These are phyloP conservation scores for Leucocoprinus sp. DNA, from an alignment of 768 basidiomycete genomes.

Conservation along the genomic window DNA sequence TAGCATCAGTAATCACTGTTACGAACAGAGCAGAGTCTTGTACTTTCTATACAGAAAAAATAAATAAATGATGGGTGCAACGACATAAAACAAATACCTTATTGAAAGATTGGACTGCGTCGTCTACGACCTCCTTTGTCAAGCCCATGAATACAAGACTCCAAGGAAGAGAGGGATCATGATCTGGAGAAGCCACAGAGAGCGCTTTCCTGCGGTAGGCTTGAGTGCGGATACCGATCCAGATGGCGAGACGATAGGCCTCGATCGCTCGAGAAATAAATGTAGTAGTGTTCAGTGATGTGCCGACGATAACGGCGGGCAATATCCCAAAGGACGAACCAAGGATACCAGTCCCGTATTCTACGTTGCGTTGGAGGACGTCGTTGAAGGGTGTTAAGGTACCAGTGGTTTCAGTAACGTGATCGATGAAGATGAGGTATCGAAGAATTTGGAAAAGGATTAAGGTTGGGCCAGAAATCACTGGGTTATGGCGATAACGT, in stretches of 20 bases:
- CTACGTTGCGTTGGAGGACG: conserved; percentile 25
- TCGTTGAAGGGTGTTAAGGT: conserved; percentile 20
- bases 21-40: conserved; percentile 26
- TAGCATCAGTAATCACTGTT: conserved; percentile 42
- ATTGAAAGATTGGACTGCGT: conserved; percentile 18
- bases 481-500: conserved; percentile 34
- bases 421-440: conserved; percentile 38
- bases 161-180: conserved; percentile 32
- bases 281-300: conserved; percentile 29
- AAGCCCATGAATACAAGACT: conserved; percentile 32
- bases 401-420: conserved; percentile 3
- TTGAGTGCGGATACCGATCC: conserved; percentile 42
- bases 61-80: neutral
- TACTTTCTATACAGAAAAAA: conserved; percentile 10
- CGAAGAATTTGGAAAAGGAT: conserved; percentile 45
- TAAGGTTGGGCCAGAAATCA: conserved; percentile 40
- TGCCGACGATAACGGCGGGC: conserved; percentile 41
- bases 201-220: conserved; percentile 17
- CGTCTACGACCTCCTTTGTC: conserved; percentile 16
- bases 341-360: conserved; percentile 30
- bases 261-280: conserved; percentile 39
- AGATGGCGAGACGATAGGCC: conserved; percentile 42
- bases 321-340: conserved; percentile 55
- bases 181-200: conserved; percentile 5
- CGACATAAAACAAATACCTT: conserved; percentile 14